phyloP scores from a whole-genome alignment of 208 protist genomes.

The Tritrichomonas musculus region DNA sequence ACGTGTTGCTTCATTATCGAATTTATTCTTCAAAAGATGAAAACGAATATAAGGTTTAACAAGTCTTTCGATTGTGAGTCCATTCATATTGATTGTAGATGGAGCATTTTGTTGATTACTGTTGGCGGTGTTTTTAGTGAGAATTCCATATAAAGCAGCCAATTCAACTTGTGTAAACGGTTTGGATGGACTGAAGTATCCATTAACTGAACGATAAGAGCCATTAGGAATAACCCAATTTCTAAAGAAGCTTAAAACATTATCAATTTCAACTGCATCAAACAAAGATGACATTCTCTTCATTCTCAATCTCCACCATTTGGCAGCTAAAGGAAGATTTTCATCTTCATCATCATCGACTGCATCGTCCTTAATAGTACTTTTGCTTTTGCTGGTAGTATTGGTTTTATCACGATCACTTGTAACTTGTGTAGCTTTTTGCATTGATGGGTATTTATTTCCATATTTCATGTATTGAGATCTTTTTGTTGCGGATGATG shows the following conservation, averaged over 20 bases:
- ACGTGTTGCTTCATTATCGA: neutral
- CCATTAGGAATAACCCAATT: neutral
- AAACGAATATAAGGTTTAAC: neutral
- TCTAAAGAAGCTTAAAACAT: constrained; percentile 10
- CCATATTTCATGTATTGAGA: too few species aligned
- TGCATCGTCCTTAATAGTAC: too few species aligned
- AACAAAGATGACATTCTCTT: neutral
- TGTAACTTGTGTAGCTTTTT: too few species aligned
- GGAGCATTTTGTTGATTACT: too few species aligned
- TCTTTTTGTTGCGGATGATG: too few species aligned
- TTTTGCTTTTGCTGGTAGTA: too few species aligned
- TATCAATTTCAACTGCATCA: neutral
- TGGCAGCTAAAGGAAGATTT: too few species aligned
- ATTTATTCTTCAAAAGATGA: neutral
- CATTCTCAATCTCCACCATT: neutral
- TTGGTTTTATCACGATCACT: too few species aligned
- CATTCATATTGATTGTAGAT: too few species aligned
- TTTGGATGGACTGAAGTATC: neutral
- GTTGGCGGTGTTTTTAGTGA: too few species aligned
- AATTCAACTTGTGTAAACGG: neutral
- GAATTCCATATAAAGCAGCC: too few species aligned
- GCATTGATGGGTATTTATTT: too few species aligned
- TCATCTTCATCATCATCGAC: neutral
- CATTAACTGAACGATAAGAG: neutral
- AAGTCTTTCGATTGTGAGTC: neutral